Evolutionary conservation across 2,329 filamentous ascomycete genomes (phyloP).

Genomic region (Penicillium sp.): DNA sequence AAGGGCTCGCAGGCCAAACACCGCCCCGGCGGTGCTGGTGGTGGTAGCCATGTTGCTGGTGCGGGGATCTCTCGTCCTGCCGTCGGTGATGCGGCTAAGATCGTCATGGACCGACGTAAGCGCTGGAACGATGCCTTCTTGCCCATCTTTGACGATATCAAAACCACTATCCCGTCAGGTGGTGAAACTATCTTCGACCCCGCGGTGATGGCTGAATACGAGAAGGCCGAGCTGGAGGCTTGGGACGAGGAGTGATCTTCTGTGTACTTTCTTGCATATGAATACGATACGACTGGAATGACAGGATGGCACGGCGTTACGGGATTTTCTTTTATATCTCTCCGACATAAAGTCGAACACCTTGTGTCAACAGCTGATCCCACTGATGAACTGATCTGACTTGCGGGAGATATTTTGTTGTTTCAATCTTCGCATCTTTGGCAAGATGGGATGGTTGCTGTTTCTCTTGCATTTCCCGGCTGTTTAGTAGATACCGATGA

Average conservation of each 20-base stretch:
- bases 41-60: slow-evolving; percentile 55
- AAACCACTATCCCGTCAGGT: slow-evolving; percentile 64
- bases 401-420: neutral
- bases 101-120: slow-evolving; percentile 81
- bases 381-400: too few relatives aligned
- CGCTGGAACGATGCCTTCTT: slow-evolving; percentile 90
- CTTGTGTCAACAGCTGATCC: neutral
- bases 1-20: slow-evolving; percentile 66
- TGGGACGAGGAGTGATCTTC: slow-evolving; percentile 68
- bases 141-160: slow-evolving; percentile 81
- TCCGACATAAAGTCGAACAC: neutral
- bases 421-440: neutral
- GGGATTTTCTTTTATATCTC: slow-evolving; percentile 8
- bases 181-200: slow-evolving; percentile 71
- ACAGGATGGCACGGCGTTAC: slow-evolving; percentile 17
- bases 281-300: slow-evolving; percentile 20
- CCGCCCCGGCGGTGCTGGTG: slow-evolving; percentile 62
- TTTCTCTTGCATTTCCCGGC: neutral
- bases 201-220: slow-evolving; percentile 64
- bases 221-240: slow-evolving; percentile 70
- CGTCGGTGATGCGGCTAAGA: slow-evolving; percentile 86
- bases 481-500: neutral
- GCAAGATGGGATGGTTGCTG: neutral
- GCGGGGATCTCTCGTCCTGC: slow-evolving; percentile 48
- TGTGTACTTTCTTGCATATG: slow-evolving; percentile 3